Conservation (phyloP, 2,329 filamentous ascomycete genomes). For the Rugonectria rugulosa region DNA sequence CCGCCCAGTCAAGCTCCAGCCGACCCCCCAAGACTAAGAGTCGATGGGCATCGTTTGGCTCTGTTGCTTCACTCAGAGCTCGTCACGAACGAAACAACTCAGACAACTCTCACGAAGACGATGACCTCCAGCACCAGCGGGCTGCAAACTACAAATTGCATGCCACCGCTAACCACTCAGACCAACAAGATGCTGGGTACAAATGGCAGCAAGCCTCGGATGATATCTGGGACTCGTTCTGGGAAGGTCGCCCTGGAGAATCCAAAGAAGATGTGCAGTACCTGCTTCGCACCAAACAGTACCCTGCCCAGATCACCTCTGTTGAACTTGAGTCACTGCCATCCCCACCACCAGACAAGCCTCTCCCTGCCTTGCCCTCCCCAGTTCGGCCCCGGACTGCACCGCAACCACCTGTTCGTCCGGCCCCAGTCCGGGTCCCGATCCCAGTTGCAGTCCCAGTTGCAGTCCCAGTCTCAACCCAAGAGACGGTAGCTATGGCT, state of each 20-base stretch:
- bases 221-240: conserved; percentile 61
- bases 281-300: conserved; percentile 34
- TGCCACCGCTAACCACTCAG: no score
- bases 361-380: not conserved
- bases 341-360: not conserved
- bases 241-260: conserved; percentile 39
- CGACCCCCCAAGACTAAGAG: conserved; percentile 25
- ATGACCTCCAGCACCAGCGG: conserved; percentile 47
- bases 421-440: no score
- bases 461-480: no score
- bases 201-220: conserved; percentile 56
- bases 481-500: no score
- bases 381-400: not conserved
- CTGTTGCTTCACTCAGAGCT: conserved; percentile 57
- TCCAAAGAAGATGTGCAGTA: not conserved
- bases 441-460: no score
- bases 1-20: conserved; percentile 32
- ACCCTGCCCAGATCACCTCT: conserved; percentile 41
- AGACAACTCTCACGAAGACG: conserved; percentile 54
- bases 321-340: not conserved
- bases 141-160: no score
- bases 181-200: no score
- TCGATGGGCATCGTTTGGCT: conserved; percentile 54
- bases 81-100: conserved; percentile 60
- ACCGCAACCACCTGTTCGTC: not conserved